Percentiles rank a stretch among this genome's conserved stretches.
Conservation (phyloP, 768 basidiomycete species). For the Lactarius vividus region DNA sequence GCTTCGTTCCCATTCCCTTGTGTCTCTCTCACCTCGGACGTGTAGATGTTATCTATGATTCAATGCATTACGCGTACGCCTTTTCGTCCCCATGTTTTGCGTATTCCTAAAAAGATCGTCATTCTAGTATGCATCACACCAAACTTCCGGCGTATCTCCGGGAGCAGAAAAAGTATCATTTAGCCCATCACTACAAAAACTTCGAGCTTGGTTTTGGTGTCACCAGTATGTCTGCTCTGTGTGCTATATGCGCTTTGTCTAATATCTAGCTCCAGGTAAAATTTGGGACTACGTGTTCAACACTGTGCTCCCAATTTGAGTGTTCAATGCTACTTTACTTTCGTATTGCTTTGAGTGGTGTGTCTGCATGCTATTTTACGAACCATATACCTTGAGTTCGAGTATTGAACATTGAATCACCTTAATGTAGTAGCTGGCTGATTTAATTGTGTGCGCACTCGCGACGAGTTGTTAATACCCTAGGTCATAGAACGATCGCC, state of each 20-base stretch:
- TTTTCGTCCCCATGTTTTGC: background rate
- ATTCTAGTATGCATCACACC: slow-evolving; percentile 74
- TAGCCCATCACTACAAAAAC: slow-evolving; percentile 98
- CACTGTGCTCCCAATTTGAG: slow-evolving; percentile 67
- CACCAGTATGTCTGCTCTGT: slow-evolving; percentile 57
- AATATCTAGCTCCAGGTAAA: slow-evolving; percentile 54
- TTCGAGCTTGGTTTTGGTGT: slow-evolving; percentile 97
- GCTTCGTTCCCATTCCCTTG: slow-evolving; percentile 30
- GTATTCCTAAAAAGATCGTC: slow-evolving; percentile 22
- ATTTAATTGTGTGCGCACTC: background rate
- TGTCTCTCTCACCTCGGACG: slow-evolving; percentile 13
- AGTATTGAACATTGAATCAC: background rate
- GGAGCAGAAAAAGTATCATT: slow-evolving; percentile 96
- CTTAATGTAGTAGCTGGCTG: background rate
- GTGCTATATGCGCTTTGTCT: background rate
- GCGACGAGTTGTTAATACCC: background rate
- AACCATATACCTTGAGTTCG: slow-evolving; percentile 8
- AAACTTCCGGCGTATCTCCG: slow-evolving; percentile 80
- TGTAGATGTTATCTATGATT: slow-evolving; percentile 78
- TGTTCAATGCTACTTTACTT: background rate
- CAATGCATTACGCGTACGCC: slow-evolving; percentile 87
- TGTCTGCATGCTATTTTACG: background rate
- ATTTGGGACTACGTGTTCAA: slow-evolving; percentile 93
- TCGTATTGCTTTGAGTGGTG: background rate
- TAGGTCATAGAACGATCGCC: background rate